Base-by-base conservation (phyloP, 2,329 filamentous ascomycete species). In the Metarhizium brunneum region DNA sequence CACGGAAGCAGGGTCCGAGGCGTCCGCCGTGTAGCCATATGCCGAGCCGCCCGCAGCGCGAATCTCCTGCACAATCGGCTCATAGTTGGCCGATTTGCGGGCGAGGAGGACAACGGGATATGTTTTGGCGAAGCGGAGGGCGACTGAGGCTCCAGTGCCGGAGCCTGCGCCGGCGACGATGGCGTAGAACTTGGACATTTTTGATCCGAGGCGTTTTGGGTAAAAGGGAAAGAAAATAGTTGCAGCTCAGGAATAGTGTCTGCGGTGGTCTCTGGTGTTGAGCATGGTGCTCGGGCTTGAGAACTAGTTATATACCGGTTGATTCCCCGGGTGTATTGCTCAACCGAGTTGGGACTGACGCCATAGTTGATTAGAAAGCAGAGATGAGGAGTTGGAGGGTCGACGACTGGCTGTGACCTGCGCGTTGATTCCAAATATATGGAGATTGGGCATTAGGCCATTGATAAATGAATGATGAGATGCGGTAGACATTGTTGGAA, bases 61-160 rank as follows among this genome's bases (percentile, higher is more conserved):
- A 71, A 94, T 90, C 62, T 90, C 86, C 2, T 78, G 67, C 6
- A 88, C 84, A 2, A 90, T 76, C n/a, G 76, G 71, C 55, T 82
- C 76, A 70, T 84, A 90, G 68, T 78, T 88, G 47, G 82, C 77
- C 0, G 84, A 77, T 16, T 75, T 83, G 52, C 88, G 85, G 13
- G 88, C 83, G n/a, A 92, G 79, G 1, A 92, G 76, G 2, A 88
- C 85, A 1, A 92, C 85, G 0, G 87, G 82, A 65, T 92, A 94
- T 8, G 78, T 65, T 58, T 83, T 71, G 43, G 82, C 77, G 66
- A 87, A 87, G 56, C 77, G 78, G 54, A 80, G 71, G 20, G 84
- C 84, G 6, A 74, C 67, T 2, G 78, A 71, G 45, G 73, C 67
- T 60, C 77, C 76, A 75, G 82, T 90, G 57, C 88, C 87, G 6